Conservation (phyloP, 305 asterid species). For the Coffea humblotiana region DNA sequence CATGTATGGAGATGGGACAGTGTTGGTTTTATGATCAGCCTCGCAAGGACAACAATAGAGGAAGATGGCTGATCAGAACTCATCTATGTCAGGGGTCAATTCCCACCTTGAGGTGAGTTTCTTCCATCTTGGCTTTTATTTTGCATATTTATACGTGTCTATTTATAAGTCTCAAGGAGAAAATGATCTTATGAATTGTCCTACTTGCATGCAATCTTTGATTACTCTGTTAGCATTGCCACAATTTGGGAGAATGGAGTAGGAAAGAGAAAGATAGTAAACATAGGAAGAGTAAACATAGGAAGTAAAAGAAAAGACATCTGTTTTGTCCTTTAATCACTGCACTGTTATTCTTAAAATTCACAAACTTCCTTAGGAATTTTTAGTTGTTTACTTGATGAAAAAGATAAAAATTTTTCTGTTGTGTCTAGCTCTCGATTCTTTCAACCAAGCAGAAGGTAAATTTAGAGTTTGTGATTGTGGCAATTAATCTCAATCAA, state of each 20-base stretch:
- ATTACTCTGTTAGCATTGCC: not conserved
- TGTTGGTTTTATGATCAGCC: conserved; percentile 14
- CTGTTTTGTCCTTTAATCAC: not conserved
- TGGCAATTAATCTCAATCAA: not conserved
- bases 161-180: not conserved
- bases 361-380: not conserved
- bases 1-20: conserved; percentile 35
- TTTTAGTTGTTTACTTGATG: not conserved
- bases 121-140: not conserved
- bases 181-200: not conserved
- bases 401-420: not conserved
- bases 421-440: not conserved
- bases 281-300: not conserved
- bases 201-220: not conserved
- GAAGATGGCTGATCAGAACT: conserved; percentile 33
- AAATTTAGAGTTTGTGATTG: not conserved
- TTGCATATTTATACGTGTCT: not conserved
- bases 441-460: not conserved
- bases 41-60: conserved; percentile 17
- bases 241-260: not conserved
- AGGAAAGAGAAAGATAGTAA: not conserved
- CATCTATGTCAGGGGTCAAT: conserved; percentile 27
- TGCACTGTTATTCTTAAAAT: not conserved
- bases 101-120: conserved; percentile 47
- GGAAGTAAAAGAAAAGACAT: not conserved